These are phyloP conservation scores for Aspergillus thermomutatus DNA, from an alignment of 2,329 filamentous ascomycete species.

Conservation along the genomic window DNA sequence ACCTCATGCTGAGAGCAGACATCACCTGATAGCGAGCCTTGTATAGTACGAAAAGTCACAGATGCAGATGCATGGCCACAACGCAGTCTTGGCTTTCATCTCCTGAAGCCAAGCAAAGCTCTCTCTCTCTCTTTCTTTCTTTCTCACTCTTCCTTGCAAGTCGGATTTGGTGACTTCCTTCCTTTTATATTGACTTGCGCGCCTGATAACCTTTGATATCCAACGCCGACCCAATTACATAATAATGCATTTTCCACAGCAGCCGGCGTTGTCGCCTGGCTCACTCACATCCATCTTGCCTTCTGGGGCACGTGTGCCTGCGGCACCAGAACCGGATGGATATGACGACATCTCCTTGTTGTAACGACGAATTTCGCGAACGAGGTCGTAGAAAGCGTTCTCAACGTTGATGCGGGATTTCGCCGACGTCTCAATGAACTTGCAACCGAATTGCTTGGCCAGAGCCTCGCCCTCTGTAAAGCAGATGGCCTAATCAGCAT, in stretches of 20 bases:
- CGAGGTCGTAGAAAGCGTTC: constrained; percentile 97
- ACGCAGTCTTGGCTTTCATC: constrained; percentile 17
- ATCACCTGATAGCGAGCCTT: constrained; percentile 27
- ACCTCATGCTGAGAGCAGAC: constrained; percentile 31
- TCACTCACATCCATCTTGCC: constrained; percentile 73
- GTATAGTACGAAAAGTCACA: constrained; percentile 23
- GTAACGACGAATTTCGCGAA: constrained; percentile 94
- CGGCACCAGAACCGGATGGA: constrained; percentile 63
- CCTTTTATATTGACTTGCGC: constrained; percentile 20
- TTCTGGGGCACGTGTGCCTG: constrained; percentile 58
- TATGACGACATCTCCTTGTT: constrained; percentile 97
- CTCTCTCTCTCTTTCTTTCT: constrained; percentile 14
- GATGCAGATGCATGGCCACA: constrained; percentile 19
- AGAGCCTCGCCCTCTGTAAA: constrained; percentile 79
- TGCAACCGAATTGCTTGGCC: constrained; percentile 86
- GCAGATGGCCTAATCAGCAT: constrained; percentile 9
- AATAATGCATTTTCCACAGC: constrained; percentile 81
- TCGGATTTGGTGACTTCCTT: constrained; percentile 8
- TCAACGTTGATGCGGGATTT: constrained; percentile 98
- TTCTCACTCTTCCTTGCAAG: constrained; percentile 10
- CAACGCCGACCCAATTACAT: constrained; percentile 53
- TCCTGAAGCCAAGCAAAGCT: constrained; percentile 13
- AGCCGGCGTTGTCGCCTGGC: constrained; percentile 56
- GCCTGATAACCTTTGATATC: constrained; percentile 17
- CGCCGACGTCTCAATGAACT: constrained; percentile 98